Conservation (phyloP, 1,284 basidiomycete species). For the Athelia psychrophila region DNA sequence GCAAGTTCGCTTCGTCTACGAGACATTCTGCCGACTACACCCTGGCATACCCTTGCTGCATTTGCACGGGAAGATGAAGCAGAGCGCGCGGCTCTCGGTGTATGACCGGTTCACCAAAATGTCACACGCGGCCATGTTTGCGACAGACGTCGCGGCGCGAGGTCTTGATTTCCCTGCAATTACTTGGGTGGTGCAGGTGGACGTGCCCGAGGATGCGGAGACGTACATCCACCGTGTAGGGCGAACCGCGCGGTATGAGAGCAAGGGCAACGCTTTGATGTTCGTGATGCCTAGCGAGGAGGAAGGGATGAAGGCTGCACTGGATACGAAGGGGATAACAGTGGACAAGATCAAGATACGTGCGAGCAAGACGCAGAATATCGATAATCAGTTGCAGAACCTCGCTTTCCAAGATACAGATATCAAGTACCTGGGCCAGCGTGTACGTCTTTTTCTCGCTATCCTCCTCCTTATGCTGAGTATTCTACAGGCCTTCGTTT, state of each 20-base stretch:
- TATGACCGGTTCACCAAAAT: slow-evolving; percentile 81
- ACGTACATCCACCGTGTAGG: slow-evolving; percentile 98
- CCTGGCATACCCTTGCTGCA: slow-evolving; percentile 91
- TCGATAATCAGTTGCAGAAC: slow-evolving; percentile 89
- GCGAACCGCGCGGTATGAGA: slow-evolving; percentile 91
- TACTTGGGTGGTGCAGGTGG: slow-evolving; percentile 98
- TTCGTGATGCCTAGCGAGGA: slow-evolving; percentile 91
- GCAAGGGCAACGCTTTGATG: slow-evolving; percentile 84
- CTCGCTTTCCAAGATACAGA: slow-evolving; percentile 95
- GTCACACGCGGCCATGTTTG: slow-evolving; percentile 82
- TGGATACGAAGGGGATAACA: slow-evolving; percentile 75
- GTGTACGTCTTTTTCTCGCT: slow-evolving; percentile 52
- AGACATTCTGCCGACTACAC: slow-evolving; percentile 93
- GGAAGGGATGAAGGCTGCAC: slow-evolving; percentile 77
- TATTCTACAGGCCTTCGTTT: slow-evolving; percentile 99
- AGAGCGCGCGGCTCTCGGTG: slow-evolving; percentile 80
- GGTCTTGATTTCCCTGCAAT: slow-evolving; percentile 97
- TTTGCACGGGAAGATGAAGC: slow-evolving; percentile 97
- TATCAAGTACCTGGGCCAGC: slow-evolving; percentile 95
- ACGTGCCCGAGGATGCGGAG: slow-evolving; percentile 97
- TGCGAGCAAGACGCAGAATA: slow-evolving; percentile 83
- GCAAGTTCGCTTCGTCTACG: slow-evolving; percentile 96
- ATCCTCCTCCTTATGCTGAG: slow-evolving; percentile 5
- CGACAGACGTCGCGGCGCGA: slow-evolving; percentile 97
- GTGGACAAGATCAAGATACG: slow-evolving; percentile 89